A percentile compares a stretch with the other conserved stretches of the same genome.
Conservation (phyloP, 2,329 filamentous ascomycete species). For the Neofusicoccum umdonicola region DNA sequence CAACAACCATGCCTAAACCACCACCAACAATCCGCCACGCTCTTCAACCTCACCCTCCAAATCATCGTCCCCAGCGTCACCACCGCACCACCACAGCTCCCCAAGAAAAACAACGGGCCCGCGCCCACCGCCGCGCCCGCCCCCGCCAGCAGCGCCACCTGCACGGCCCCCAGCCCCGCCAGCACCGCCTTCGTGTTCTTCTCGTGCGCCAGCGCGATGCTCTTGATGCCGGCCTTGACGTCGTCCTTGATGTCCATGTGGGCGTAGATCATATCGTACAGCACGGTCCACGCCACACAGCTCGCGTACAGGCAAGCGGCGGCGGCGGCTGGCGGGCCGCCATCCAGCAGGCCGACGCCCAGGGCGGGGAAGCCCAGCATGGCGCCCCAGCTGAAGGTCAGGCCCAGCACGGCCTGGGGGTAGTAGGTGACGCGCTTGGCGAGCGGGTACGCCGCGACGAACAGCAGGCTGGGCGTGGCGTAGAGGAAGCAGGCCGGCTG, state of each 20-base stretch:
- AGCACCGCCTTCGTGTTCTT: conserved; percentile 74
- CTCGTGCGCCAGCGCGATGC: conserved; percentile 77
- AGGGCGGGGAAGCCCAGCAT: conserved; percentile 85
- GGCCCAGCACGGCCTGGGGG: conserved; percentile 76
- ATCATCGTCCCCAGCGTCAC: conserved; percentile 59
- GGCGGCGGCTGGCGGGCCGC: conserved; percentile 61
- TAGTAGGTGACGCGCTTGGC: conserved; percentile 87
- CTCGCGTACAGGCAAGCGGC: conserved; percentile 71
- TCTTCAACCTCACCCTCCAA: conserved; percentile 56
- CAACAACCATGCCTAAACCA: conserved; percentile 64
- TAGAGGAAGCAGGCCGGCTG: conserved; percentile 67
- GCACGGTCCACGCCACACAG: conserved; percentile 80
- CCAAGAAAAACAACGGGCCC: conserved; percentile 58
- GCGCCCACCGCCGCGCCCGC: conserved; percentile 64
- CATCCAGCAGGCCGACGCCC: conserved; percentile 69
- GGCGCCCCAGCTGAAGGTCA: conserved; percentile 87
- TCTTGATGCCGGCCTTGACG: conserved; percentile 82
- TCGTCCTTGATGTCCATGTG: conserved; percentile 91
- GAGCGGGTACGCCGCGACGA: conserved; percentile 76
- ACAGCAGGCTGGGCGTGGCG: conserved; percentile 68
- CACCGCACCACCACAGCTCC: conserved; percentile 57
- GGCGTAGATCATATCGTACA: conserved; percentile 92
- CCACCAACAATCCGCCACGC: conserved; percentile 60
- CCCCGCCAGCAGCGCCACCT: conserved; percentile 67
- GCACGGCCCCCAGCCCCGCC: conserved; percentile 65